Evolutionary conservation across 805 yeast genomes (phyloP).

Genomic region (Metschnikowia rubicola): DNA sequence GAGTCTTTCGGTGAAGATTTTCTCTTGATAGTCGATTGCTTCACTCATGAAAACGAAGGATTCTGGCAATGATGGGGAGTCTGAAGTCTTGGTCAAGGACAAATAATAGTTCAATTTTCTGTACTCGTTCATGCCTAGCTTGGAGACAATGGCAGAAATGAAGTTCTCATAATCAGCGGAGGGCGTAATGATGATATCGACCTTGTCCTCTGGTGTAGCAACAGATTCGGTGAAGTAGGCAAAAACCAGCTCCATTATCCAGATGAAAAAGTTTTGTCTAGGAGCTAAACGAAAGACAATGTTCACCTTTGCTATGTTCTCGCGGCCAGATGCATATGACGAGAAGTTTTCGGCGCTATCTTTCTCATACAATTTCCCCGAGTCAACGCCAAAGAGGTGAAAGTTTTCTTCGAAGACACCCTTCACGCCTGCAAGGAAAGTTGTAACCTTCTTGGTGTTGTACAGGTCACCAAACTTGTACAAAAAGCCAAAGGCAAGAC

Average conservation of each 20-base stretch:
- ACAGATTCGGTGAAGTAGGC: constrained; percentile 55
- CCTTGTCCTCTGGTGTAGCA: constrained; percentile 54
- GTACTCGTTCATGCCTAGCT: constrained; percentile 70
- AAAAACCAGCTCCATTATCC: constrained; percentile 60
- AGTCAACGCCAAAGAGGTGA: constrained; percentile 66
- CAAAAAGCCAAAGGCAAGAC: constrained; percentile 45
- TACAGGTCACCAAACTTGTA: constrained; percentile 57
- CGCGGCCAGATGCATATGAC: constrained; percentile 87
- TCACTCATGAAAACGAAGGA: constrained; percentile 89
- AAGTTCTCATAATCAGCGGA: constrained; percentile 63
- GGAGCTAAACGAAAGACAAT: constrained; percentile 64
- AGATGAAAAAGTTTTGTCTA: constrained; percentile 74
- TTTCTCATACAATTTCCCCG: constrained; percentile 46
- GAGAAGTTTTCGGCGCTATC: constrained; percentile 62
- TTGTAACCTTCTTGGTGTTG: constrained; percentile 56
- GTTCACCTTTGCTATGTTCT: constrained; percentile 61
- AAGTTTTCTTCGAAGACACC: constrained; percentile 65
- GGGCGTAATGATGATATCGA: constrained; percentile 57
- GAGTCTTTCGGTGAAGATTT: constrained; percentile 50
- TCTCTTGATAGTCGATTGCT: constrained; percentile 72
- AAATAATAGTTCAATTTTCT: constrained; percentile 78
- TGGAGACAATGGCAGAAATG: constrained; percentile 81
- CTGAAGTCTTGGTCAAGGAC: constrained; percentile 79
- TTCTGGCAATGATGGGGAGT: constrained; percentile 63
- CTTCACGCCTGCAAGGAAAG: constrained; percentile 47